phyloP scores from a whole-genome alignment of 2,329 filamentous ascomycete species.

The Graphium sp. region DNA sequence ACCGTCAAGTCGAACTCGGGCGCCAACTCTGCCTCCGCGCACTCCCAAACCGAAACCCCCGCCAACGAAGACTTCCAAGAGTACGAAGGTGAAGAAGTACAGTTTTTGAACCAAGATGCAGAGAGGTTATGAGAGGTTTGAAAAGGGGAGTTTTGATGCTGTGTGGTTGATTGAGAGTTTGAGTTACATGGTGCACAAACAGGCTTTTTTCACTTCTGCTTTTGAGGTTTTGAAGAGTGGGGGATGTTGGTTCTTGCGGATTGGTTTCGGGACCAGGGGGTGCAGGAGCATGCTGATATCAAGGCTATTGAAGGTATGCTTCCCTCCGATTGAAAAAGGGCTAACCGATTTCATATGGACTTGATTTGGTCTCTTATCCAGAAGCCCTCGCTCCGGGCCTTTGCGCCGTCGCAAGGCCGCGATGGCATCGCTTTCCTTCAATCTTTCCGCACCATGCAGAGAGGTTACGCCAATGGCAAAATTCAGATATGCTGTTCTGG shows the following conservation, averaged over 20 bases:
- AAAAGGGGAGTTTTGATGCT: conserved; percentile 26
- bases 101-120: conserved; percentile 41
- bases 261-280: conserved; percentile 38
- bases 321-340: neutral
- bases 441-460: conserved; percentile 42
- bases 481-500: conserved; percentile 42
- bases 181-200: conserved; percentile 42
- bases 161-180: conserved; percentile 48
- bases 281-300: conserved; percentile 32
- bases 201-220: conserved; percentile 38
- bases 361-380: conserved; percentile 45
- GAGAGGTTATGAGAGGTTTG: conserved; percentile 42
- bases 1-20: conserved; percentile 41
- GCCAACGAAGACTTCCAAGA: conserved; percentile 5
- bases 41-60: conserved; percentile 22
- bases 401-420: conserved; percentile 40
- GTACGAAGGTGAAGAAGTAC: conserved; percentile 16
- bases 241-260: conserved; percentile 40
- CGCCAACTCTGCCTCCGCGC: too few species aligned
- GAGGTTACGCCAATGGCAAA: conserved; percentile 40
- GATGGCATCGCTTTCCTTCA: conserved; percentile 44
- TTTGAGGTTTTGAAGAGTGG: conserved; percentile 26
- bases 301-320: conserved; percentile 36
- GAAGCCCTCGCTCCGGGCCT: conserved; percentile 42
- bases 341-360: conserved; percentile 23